Base-by-base conservation (phyloP, 2,329 filamentous ascomycete genomes). In the Botrytis porri region DNA sequence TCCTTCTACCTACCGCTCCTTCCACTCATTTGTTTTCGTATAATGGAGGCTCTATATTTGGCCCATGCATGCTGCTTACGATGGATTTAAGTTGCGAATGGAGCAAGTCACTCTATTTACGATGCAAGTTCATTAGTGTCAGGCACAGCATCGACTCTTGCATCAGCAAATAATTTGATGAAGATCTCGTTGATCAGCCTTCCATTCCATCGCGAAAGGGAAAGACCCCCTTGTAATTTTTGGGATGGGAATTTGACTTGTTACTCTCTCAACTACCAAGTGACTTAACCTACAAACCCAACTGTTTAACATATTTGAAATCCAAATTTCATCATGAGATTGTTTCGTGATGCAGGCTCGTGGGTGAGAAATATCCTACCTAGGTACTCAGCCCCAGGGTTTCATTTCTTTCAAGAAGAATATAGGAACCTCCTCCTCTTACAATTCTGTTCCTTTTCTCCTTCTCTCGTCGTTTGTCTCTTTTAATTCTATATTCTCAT, bases 61-160 rank as follows among this genome's bases (percentile, higher is more conserved):
- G 70, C 51, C 43, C 35, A 29, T 10, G 48, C 29, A 60, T 51
- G 45, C 61, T 66, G 62, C 70, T 69, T 69, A 72, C 41, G 25
- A 60, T 69, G 70, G 41, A 37, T 69, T 61, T 29, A 18, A 69
- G 20, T 35, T 69, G 45, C 70, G 35, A 48, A 72, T 72, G 35
- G 70, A 72, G 70, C 54, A 69, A 69, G 63, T 69, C n/a, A 32
- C 70, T 72, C 70, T 69, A 69, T 72, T 72, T 72, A 43, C 48
- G 70, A 37, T 69, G 51, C 41, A 29, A 69, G 45, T n/a, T 29
- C 25, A 69, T 61, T 72, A 69, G 70, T 72, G 41, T 69, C 51
- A 69, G 63, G 70, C 63, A 69, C 70, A 72, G 63, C 41, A 72
- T 51, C 70, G n/a, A n/a, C 39, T 67, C 63, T 69, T 72, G 63